Evolutionary conservation across 164 flowering plant genomes (phyloP).

Genomic region (Vitis amurensis): DNA sequence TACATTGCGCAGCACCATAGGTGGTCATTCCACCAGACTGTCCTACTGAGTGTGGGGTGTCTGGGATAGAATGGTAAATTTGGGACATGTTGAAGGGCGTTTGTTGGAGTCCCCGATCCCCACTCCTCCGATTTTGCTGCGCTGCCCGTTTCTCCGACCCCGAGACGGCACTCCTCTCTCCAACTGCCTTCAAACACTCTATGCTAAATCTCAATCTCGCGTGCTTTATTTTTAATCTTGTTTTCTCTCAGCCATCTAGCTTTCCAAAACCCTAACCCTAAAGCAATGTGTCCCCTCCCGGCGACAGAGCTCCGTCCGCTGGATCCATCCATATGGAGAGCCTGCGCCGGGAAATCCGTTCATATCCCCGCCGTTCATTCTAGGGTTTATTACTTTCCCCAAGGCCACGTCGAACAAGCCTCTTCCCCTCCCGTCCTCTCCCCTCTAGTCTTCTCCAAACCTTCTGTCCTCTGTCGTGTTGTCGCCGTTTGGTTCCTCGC

Average conservation of each 20-base stretch:
- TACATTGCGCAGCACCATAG: no score
- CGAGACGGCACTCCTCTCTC: slow-evolving; percentile 17
- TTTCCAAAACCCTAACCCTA: slow-evolving; percentile 10
- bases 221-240: not conserved
- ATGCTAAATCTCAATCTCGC: not conserved
- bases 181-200: slow-evolving; percentile 1
- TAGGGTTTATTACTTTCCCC: slow-evolving; percentile 77
- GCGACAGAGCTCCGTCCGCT: slow-evolving; percentile 18
- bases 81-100: not conserved
- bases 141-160: slow-evolving; percentile 16
- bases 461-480: slow-evolving; percentile 39
- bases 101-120: not conserved
- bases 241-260: not conserved
- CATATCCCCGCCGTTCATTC: slow-evolving; percentile 47
- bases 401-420: slow-evolving; percentile 70
- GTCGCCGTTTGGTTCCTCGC: slow-evolving; percentile 38
- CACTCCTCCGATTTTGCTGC: not conserved
- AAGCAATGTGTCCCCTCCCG: slow-evolving; percentile 14
- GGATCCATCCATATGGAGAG: slow-evolving; percentile 60
- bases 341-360: slow-evolving; percentile 56
- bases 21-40: no score
- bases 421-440: slow-evolving; percentile 19
- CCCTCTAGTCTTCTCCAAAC: slow-evolving; percentile 12
- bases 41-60: no score
- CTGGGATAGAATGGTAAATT: slow-evolving; percentile 1